Conservation (phyloP, 2,329 filamentous ascomycete genomes). For the Cytospora piceicola region DNA sequence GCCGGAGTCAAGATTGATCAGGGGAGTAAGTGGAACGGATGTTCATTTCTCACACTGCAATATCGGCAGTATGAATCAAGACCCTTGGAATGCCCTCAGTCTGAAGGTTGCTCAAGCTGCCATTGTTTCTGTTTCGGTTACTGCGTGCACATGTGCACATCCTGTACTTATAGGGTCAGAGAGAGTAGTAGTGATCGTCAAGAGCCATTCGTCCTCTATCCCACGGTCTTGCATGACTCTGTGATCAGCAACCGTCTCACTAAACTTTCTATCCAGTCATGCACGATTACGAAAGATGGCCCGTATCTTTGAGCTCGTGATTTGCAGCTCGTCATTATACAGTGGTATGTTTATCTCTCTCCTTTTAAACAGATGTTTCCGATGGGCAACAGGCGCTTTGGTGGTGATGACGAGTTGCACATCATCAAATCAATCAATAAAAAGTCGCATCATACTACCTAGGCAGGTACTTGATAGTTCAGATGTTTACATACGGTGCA, state of each 20-base stretch:
- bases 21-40: neutral
- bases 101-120: no score
- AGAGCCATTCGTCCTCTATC: neutral
- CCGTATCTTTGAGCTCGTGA: neutral
- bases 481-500: no score
- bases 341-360: no score
- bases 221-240: neutral
- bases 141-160: no score
- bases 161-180: no score
- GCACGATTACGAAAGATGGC: neutral
- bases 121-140: no score
- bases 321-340: neutral
- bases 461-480: no score
- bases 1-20: neutral
- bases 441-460: slow-evolving; percentile 8
- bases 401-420: slow-evolving; percentile 25
- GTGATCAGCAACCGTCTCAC: neutral
- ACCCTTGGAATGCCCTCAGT: no score
- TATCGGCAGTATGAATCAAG: no score
- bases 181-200: neutral
- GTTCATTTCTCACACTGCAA: no score
- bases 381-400: slow-evolving; percentile 5
- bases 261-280: neutral
- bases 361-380: neutral
- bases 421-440: neutral